A percentile compares a stretch with the other conserved stretches of the same genome.
These are phyloP conservation scores for Pyrenophora teres DNA, from an alignment of 2,329 filamentous ascomycete genomes.

Conservation along the genomic window DNA sequence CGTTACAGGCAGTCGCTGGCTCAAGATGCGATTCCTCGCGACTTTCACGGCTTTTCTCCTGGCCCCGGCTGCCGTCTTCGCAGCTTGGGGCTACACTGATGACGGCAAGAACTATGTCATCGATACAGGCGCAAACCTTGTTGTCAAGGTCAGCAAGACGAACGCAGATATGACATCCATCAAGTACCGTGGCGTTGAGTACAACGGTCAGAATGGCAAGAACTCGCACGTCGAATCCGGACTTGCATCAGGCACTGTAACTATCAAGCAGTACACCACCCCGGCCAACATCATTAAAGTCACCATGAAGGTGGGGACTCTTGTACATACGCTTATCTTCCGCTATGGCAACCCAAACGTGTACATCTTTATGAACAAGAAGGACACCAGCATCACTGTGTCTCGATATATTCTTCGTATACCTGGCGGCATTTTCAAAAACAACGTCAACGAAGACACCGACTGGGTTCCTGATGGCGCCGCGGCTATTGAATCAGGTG, in stretches of 20 bases:
- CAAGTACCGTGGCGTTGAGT: constrained; percentile 61
- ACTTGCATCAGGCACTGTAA: constrained; percentile 60
- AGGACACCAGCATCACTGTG: constrained; percentile 46
- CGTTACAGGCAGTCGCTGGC: not conserved
- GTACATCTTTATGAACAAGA: constrained; percentile 53
- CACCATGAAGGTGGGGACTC: constrained; percentile 59
- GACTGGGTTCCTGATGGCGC: constrained; percentile 34
- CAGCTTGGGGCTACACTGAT: constrained; percentile 50
- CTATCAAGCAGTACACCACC: constrained; percentile 40
- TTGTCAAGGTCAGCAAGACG: constrained; percentile 44
- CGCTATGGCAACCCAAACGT: constrained; percentile 62
- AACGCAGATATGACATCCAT: constrained; percentile 68
- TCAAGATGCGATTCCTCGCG: constrained; percentile 23
- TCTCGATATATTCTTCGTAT: constrained; percentile 47
- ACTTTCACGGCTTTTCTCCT: constrained; percentile 22
- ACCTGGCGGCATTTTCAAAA: constrained; percentile 30
- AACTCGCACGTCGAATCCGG: constrained; percentile 62
- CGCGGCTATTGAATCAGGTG: constrained; percentile 26
- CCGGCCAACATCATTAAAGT: constrained; percentile 57
- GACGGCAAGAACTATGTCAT: constrained; percentile 49
- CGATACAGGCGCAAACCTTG: constrained; percentile 33
- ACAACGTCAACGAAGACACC: constrained; percentile 42
- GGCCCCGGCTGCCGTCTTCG: constrained; percentile 40
- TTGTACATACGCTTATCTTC: constrained; percentile 66
- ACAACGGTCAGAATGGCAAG: constrained; percentile 47